Percentiles rank a stretch among this genome's conserved stretches.
Evolutionary conservation across 768 basidiomycete species (phyloP).

Genomic region (Dioszegia aurantiaca): DNA sequence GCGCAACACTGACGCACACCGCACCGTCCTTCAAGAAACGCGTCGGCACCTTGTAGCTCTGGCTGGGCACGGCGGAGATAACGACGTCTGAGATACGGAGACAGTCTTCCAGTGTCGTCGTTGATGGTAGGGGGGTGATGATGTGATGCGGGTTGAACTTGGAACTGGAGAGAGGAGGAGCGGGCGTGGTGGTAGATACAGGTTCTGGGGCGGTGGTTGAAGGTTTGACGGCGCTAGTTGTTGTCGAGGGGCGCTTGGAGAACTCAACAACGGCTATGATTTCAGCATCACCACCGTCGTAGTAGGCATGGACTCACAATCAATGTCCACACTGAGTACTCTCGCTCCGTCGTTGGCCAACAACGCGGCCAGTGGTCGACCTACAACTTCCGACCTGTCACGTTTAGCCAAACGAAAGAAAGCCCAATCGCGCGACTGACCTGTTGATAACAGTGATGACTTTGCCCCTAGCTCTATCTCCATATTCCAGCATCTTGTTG

Average conservation of each 20-base stretch:
- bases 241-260: constrained; percentile 70
- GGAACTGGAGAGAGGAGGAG: constrained; percentile 39
- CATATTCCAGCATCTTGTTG: constrained; percentile 85
- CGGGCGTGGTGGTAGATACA: not conserved
- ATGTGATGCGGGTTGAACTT: constrained; percentile 82
- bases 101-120: constrained; percentile 71
- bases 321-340: constrained; percentile 92
- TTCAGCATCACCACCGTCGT: too few relatives aligned
- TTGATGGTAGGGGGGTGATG: constrained; percentile 61
- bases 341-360: constrained; percentile 94
- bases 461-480: constrained; percentile 74
- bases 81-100: constrained; percentile 86
- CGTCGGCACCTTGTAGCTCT: constrained; percentile 83
- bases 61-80: constrained; percentile 84
- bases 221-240: not conserved
- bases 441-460: constrained; percentile 93
- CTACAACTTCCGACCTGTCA: constrained; percentile 87
- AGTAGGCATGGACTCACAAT: constrained; percentile 64
- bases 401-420: not conserved
- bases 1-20: constrained; percentile 84
- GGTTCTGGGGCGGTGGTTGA: not conserved
- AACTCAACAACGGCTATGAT: constrained; percentile 75
- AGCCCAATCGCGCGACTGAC: too few relatives aligned
- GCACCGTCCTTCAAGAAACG: constrained; percentile 89
- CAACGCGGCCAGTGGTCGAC: constrained; percentile 90